Base-by-base conservation (phyloP, 2,329 filamentous ascomycete genomes). In the Pestalotiopsis sp. region DNA sequence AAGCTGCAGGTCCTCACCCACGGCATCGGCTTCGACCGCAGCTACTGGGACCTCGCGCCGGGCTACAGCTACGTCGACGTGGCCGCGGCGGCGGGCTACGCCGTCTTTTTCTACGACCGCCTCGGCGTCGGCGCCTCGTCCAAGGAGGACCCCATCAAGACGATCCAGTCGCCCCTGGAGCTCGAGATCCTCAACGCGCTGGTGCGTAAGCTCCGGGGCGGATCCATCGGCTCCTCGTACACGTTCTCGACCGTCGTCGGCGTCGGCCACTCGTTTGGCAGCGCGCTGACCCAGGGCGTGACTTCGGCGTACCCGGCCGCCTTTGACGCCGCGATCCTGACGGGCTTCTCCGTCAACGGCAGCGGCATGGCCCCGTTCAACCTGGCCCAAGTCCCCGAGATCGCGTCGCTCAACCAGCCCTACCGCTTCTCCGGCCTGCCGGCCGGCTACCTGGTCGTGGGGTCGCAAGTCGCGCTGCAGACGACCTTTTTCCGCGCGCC, bases 231-330 rank as follows among this genome's bases (percentile, higher is more conserved):
- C 81, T 0, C 74, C 75, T 38, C 71, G 76, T 59, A 71, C 58
- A n/a, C 84, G 81, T 72, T 71, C 20, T 39, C 74, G 57, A 84
- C 85, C 73, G 79, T 89, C 25, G 80, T 89, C 9, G 89, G 92
- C 75, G 82, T 90, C 17, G 90, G 90, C 12, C 89, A 92, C 80
- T 89, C 86, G 0, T 91, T 90, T 72, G 90, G 90, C 39, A 89
- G 88, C 0, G 78, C 84, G 4, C 86, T 89, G 72, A 86, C 84
- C 2, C 90, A 89, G 77, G 83, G 80, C 62, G 81, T 92, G 23
- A 84, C 86, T 6, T 82, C 83, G 61, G 70, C 74, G 57, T 77
- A 81, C 71, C 23, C 49, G 1, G 39, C 64, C 23, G 79, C 87
- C 68, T 88, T 85, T 49, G 85, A 91, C 70, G 88, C 84, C 56